phyloP scores from a whole-genome alignment of 345 rosid genomes.

The Viola odorata region DNA sequence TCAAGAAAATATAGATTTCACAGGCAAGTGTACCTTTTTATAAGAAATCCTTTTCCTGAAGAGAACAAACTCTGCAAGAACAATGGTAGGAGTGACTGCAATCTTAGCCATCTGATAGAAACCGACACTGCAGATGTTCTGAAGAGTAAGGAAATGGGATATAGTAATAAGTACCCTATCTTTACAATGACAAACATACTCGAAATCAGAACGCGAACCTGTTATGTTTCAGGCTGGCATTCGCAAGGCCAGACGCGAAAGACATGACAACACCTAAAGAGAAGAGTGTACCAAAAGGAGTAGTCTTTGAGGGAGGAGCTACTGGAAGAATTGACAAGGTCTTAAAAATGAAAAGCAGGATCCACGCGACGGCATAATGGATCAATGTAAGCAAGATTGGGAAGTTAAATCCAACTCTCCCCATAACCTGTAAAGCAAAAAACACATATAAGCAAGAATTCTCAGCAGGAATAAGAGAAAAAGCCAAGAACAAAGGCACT shows the following conservation, averaged over 20 bases:
- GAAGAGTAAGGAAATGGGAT: conserved; percentile 15
- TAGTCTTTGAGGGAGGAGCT: conserved; percentile 75
- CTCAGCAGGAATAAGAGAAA: background rate
- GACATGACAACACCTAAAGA: conserved; percentile 83
- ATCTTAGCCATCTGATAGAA: conserved; percentile 98
- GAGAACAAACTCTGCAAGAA: conserved; percentile 69
- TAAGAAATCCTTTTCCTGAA: conserved; percentile 58
- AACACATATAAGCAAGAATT: background rate
- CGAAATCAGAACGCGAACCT: conserved; percentile 34
- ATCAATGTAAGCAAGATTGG: conserved; percentile 82
- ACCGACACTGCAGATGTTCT: conserved; percentile 58
- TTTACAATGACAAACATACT: background rate
- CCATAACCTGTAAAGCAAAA: conserved; percentile 60
- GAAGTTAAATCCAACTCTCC: conserved; percentile 69
- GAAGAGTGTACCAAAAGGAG: conserved; percentile 79
- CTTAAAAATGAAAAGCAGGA: conserved; percentile 72
- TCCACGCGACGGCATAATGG: conserved; percentile 75
- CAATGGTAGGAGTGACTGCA: conserved; percentile 93
- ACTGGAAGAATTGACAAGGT: conserved; percentile 66
- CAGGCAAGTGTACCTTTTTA: conserved; percentile 39
- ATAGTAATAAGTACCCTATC: background rate
- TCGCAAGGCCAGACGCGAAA: conserved; percentile 92
- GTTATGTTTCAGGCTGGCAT: conserved; percentile 83
- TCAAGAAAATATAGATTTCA: background rate
- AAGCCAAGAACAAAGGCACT: background rate